Evolutionary conservation across 192 early-diverging fungal genomes (phyloP).

Genomic region (Mortierella hygrophila): DNA sequence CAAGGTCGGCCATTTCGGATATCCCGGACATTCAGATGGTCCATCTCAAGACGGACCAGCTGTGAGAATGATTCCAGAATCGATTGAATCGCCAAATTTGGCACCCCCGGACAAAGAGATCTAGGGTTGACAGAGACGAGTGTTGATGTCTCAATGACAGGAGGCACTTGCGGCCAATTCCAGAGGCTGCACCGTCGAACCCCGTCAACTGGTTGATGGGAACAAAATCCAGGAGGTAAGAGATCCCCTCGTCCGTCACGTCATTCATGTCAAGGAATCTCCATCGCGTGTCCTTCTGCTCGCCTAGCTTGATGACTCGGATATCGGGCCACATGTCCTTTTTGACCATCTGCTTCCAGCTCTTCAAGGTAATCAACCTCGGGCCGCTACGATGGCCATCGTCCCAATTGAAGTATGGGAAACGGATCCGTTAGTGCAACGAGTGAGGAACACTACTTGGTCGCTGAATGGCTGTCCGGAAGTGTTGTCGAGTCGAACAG

Average conservation of each 20-base stretch:
- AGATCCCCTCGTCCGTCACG: not conserved
- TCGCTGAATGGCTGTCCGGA: not conserved
- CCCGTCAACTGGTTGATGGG: no score
- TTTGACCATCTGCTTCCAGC: not conserved
- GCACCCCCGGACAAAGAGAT: not conserved
- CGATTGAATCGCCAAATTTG: not conserved
- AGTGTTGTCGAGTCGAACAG: not conserved
- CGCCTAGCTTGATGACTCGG: not conserved
- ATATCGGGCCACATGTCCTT: not conserved
- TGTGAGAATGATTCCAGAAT: not conserved
- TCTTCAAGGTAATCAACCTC: not conserved
- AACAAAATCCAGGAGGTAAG: not conserved
- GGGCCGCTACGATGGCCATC: not conserved
- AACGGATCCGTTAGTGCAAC: not conserved
- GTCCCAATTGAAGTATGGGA: not conserved
- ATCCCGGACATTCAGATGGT: not conserved
- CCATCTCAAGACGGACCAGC: not conserved
- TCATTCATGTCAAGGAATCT: not conserved
- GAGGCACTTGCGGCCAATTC: not conserved
- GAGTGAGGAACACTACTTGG: not conserved
- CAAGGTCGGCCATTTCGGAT: not conserved
- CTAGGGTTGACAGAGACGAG: not conserved
- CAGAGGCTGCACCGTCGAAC: not conserved
- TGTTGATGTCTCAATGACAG: not conserved
- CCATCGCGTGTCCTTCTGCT: not conserved